Conservation (phyloP, 75 land plant genomes). For the Chamaecyparis obtusa region DNA sequence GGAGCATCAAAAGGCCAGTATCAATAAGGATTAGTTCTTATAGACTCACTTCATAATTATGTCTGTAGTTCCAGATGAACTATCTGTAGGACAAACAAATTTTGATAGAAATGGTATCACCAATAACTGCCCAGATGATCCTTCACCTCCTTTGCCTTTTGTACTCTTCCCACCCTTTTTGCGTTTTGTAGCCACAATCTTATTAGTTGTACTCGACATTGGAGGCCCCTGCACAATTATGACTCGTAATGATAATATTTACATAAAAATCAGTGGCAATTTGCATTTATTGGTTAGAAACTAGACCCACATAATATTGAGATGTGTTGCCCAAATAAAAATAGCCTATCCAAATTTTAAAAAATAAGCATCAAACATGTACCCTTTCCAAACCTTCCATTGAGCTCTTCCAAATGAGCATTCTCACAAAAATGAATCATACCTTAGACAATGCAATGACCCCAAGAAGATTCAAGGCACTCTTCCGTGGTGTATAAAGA, state of each 20-base stretch:
- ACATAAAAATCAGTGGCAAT: neutral
- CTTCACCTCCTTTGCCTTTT: slow-evolving; percentile 35
- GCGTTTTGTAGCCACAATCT: slow-evolving; percentile 50
- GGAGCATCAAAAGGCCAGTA: neutral
- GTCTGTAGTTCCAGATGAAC: slow-evolving; percentile 23
- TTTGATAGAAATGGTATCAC: slow-evolving; percentile 82
- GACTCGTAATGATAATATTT: neutral
- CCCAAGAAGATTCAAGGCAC: slow-evolving; percentile 85
- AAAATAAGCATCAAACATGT: neutral
- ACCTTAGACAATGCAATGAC: slow-evolving; percentile 86
- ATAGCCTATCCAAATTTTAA: neutral
- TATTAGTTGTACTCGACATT: slow-evolving; percentile 24
- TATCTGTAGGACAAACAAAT: slow-evolving; percentile 65
- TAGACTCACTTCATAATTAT: slow-evolving; percentile 34
- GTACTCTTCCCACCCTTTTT: slow-evolving; percentile 67
- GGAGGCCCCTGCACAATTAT: slow-evolving; percentile 68
- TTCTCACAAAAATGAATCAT: neutral
- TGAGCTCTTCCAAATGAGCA: neutral
- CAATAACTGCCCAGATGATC: slow-evolving; percentile 70
- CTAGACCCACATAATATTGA: neutral
- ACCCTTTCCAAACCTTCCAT: neutral
- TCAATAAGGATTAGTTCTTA: neutral
- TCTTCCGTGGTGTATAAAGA: slow-evolving; percentile 75
- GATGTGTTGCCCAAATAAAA: neutral
- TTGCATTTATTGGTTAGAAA: neutral